phyloP scores from a whole-genome alignment of 2,329 filamentous ascomycete genomes.

The Colletotrichum musicola region DNA sequence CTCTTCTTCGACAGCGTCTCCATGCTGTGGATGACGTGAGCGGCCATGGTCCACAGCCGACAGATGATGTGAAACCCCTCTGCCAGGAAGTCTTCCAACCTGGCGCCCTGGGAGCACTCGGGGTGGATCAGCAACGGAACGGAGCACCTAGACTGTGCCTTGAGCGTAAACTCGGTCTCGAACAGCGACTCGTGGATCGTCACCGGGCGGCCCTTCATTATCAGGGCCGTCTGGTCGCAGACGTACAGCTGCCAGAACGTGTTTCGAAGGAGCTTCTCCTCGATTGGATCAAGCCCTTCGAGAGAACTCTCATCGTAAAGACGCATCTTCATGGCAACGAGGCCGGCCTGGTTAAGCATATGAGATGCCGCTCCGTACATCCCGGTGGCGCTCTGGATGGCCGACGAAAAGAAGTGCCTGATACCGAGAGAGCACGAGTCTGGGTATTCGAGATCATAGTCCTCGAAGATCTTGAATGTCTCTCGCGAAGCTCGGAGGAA shows the following conservation, averaged over 20 bases:
- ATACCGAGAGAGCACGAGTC: conserved; percentile 57
- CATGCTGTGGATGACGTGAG: no score
- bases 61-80: no score
- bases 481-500: conserved; percentile 55
- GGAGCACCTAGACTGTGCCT: no score
- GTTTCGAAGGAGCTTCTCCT: conserved; percentile 53
- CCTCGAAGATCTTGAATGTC: conserved; percentile 54
- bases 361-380: conserved; percentile 59
- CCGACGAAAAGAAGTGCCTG: conserved; percentile 60
- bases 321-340: conserved; percentile 58
- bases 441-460: conserved; percentile 56
- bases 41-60: no score
- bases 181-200: conserved; percentile 52
- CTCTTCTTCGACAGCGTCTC: no score
- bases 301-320: conserved; percentile 55
- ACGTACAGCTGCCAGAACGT: conserved; percentile 56
- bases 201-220: conserved; percentile 56
- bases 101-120: no score
- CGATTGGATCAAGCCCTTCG: conserved; percentile 48
- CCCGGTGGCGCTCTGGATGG: conserved; percentile 54
- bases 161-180: no score
- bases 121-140: no score
- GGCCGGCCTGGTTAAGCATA: conserved; percentile 57
- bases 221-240: conserved; percentile 55
- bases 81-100: no score